These are phyloP conservation scores for Lecanicillium sp. DNA, from an alignment of 2,329 filamentous ascomycete species.

Conservation along the genomic window DNA sequence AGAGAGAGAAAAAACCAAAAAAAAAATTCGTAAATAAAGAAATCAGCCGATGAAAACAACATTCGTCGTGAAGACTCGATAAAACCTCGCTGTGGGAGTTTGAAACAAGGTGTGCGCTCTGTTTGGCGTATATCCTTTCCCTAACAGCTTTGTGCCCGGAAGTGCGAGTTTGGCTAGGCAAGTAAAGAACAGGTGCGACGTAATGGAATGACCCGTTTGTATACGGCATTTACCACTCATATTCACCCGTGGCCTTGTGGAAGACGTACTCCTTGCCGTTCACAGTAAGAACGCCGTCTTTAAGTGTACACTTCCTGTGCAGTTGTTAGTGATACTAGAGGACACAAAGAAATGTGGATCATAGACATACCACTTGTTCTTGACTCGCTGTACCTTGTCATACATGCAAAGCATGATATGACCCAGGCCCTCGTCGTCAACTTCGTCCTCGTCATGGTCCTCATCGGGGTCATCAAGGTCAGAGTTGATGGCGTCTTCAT, in stretches of 20 bases:
- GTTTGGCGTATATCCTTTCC: no score
- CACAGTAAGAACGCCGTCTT: constrained; percentile 90
- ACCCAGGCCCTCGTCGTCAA: constrained; percentile 75
- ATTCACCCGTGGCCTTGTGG: constrained; percentile 94
- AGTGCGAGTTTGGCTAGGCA: no score
- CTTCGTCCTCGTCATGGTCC: constrained; percentile 73
- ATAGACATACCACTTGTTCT: constrained; percentile 80
- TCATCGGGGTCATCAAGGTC: constrained; percentile 95
- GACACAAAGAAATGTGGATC: not conserved
- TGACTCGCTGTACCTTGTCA: constrained; percentile 97
- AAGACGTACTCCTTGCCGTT: constrained; percentile 96
- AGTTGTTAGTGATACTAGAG: constrained; percentile 10
- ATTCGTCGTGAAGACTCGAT: no score
- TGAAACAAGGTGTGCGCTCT: no score
- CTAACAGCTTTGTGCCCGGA: no score
- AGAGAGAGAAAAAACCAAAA: not conserved
- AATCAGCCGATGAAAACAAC: no score
- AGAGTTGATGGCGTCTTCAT: constrained; percentile 97
- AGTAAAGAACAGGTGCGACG: no score
- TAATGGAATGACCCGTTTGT: no score
- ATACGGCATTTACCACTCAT: constrained; percentile 72
- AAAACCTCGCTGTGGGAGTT: no score
- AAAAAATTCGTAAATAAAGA: no score
- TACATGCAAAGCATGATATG: constrained; percentile 99
- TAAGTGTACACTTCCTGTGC: constrained; percentile 88